These are phyloP conservation scores for Agroathelia rolfsii DNA, from an alignment of 1,284 basidiomycete species.

Conservation along the genomic window DNA sequence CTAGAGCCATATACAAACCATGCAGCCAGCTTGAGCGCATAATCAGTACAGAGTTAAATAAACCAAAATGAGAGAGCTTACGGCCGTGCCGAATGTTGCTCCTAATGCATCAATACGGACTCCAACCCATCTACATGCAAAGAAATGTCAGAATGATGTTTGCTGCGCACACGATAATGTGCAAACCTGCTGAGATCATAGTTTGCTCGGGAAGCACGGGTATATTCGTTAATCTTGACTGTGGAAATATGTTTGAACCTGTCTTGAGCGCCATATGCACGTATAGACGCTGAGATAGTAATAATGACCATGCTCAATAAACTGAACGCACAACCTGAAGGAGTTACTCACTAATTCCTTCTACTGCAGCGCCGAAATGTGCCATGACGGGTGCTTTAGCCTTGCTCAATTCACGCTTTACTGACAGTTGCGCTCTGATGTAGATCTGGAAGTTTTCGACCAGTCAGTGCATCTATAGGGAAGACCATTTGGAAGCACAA, in stretches of 20 bases:
- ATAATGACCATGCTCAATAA: not conserved
- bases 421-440: constrained; percentile 35
- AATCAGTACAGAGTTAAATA: constrained; percentile 1
- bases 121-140: constrained; percentile 25
- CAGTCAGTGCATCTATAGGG: constrained; percentile 15
- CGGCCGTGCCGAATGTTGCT: constrained; percentile 12
- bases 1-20: constrained; percentile 12
- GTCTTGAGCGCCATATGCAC: constrained; percentile 15
- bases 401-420: constrained; percentile 38
- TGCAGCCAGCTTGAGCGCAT: constrained; percentile 9
- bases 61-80: constrained; percentile 4
- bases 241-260: constrained; percentile 11
- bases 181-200: constrained; percentile 13
- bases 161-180: too few species aligned
- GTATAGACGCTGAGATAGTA: constrained; percentile 12
- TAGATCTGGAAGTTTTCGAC: constrained; percentile 23
- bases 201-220: constrained; percentile 11
- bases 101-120: constrained; percentile 12
- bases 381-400: constrained; percentile 32
- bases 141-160: too few species aligned
- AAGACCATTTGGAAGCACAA: constrained; percentile 15
- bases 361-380: constrained; percentile 30
- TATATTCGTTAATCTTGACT: constrained; percentile 12
- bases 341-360: constrained; percentile 33
- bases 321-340: constrained; percentile 6